Conservation (phyloP, 2,329 filamentous ascomycete species). For the Trichothecium sympodiale region DNA sequence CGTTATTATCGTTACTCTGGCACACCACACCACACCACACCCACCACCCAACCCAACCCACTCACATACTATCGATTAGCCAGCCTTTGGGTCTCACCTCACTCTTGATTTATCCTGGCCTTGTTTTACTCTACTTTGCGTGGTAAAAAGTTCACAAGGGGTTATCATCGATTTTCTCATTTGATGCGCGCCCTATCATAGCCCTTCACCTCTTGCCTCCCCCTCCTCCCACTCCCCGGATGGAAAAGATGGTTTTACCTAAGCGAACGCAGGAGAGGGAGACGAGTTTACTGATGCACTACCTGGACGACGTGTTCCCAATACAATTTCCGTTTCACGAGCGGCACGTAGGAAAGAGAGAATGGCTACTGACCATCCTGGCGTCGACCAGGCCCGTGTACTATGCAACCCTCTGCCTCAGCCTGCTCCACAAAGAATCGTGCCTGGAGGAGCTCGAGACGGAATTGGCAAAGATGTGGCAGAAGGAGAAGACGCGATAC, state of each 20-base stretch:
- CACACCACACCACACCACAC: too few relatives aligned
- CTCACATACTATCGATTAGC: too few relatives aligned
- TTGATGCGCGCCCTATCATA: too few relatives aligned
- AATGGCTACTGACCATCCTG: constrained; percentile 3
- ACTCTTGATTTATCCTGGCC: too few relatives aligned
- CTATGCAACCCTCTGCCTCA: constrained; percentile 3
- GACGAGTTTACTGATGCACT: constrained; percentile 3
- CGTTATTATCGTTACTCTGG: too few relatives aligned
- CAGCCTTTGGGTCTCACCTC: too few relatives aligned
- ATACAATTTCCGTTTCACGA: constrained; percentile 2
- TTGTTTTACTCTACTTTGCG: too few relatives aligned
- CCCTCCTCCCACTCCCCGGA: too few relatives aligned
- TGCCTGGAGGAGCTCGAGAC: constrained; percentile 2
- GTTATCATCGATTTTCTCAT: too few relatives aligned
- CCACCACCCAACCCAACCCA: too few relatives aligned
- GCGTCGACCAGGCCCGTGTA: constrained; percentile 2
- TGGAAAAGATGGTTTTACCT: background rate
- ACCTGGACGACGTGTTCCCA: constrained; percentile 3
- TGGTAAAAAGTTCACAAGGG: too few relatives aligned
- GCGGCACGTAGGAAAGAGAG: constrained; percentile 1
- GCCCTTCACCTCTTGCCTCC: too few relatives aligned
- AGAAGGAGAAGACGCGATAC: constrained; percentile 3
- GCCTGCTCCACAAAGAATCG: constrained; percentile 3
- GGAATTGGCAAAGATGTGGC: background rate
- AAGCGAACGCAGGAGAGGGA: constrained; percentile 4